A percentile compares a stretch with the other conserved stretches of the same genome.
Conservation (phyloP, 2,329 filamentous ascomycete species). For the Epichloe coenophiala region DNA sequence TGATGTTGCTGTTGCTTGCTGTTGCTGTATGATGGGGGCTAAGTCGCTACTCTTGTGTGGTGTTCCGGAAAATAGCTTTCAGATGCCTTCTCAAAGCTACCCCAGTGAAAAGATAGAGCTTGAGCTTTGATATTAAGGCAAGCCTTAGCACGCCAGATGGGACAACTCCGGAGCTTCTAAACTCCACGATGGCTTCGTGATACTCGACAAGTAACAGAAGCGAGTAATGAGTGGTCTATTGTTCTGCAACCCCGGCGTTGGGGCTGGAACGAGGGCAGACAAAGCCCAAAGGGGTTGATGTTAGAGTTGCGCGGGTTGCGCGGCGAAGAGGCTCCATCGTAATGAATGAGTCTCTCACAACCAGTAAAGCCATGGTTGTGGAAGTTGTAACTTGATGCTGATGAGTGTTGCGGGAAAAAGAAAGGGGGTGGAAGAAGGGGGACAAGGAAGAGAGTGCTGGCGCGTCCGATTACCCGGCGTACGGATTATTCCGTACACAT, state of each 20-base stretch:
- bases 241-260: constrained; percentile 34
- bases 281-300: background rate
- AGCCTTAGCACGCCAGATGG: background rate
- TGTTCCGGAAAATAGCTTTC: background rate
- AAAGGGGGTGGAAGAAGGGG: background rate
- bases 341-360: background rate
- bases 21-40: background rate
- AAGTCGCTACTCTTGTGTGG: too few relatives aligned
- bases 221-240: constrained; percentile 22
- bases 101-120: background rate
- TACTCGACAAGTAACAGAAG: constrained; percentile 13
- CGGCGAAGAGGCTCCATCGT: background rate
- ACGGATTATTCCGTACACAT: too few relatives aligned
- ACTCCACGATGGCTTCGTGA: constrained; percentile 12
- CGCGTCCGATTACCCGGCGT: too few relatives aligned
- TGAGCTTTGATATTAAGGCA: background rate
- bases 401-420: background rate
- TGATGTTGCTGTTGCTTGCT: background rate
- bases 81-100: background rate
- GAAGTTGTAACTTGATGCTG: background rate
- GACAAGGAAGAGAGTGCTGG: background rate
- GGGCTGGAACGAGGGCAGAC: constrained; percentile 19
- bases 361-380: constrained; percentile 1
- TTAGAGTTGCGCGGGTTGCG: background rate
- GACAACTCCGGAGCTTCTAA: constrained; percentile 5